A percentile compares a stretch with the other conserved stretches of the same genome.
Conservation (phyloP, 441 rosid genomes). For the Kokia cookei region DNA sequence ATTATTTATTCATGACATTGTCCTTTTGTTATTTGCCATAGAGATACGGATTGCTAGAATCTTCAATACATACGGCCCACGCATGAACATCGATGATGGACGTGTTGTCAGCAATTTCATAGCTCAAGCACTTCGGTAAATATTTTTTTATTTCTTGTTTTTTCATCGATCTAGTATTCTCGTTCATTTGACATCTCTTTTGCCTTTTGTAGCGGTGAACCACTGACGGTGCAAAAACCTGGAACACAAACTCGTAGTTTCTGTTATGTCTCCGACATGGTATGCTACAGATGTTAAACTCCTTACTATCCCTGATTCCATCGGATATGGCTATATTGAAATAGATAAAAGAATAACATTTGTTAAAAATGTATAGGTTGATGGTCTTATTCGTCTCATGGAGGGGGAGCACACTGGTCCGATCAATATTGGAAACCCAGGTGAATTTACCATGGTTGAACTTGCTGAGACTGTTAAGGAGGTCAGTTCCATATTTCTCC, state of each 20-base stretch:
- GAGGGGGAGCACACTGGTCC: constrained; percentile 94
- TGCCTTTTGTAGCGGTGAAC: constrained; percentile 51
- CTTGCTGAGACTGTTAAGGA: constrained; percentile 92
- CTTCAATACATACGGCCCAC: constrained; percentile 96
- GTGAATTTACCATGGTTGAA: constrained; percentile 91
- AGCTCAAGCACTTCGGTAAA: constrained; percentile 84
- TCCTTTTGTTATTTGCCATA: constrained; percentile 9
- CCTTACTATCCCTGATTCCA: background rate
- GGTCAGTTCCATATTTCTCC: constrained; percentile 35
- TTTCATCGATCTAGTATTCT: no score
- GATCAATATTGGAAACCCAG: constrained; percentile 92
- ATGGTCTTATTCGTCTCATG: constrained; percentile 88
- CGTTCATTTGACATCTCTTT: background rate
- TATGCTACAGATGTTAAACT: constrained; percentile 16
- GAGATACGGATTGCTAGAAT: constrained; percentile 94
- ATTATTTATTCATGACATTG: background rate
- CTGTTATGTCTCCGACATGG: constrained; percentile 98
- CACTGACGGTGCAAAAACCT: constrained; percentile 83
- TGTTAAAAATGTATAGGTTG: constrained; percentile 43
- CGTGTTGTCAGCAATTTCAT: constrained; percentile 99
- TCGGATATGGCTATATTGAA: background rate
- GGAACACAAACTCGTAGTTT: constrained; percentile 97
- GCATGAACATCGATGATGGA: constrained; percentile 98
- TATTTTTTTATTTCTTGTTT: background rate
- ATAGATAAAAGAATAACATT: background rate